Base-by-base conservation (phyloP, 495 filamentous ascomycete genomes). In the Pseudevernia furfuracea region DNA sequence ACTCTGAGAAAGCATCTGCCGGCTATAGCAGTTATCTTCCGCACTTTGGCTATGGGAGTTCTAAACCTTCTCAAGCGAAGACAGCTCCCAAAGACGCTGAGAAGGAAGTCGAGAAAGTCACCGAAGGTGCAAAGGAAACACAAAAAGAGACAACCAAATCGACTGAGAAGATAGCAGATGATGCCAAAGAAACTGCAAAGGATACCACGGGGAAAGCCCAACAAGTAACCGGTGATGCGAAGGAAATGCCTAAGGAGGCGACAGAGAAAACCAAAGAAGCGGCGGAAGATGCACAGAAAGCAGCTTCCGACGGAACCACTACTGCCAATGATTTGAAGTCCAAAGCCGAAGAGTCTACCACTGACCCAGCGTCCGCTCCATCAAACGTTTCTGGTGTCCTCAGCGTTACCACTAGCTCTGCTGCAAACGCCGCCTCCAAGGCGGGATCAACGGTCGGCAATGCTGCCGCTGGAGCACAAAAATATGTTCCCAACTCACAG, bases 261-360 rank as follows among this genome's bases (percentile, higher is more conserved):
- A 44, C 37, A 23, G 59, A 67, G 43, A 59, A 65, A 8, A 59
- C 56, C 1, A 37, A 67, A 49, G 30, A 65, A 28, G 57, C 44
- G 3, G 53, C 46, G 7, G 62, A 63, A 34, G 58, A 34, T 3
- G 58, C 53, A 4, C 44, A 55, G 11, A 58, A 67, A 19, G 52
- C 66, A 36, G 55, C 63, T 28, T 41, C 56, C 19, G 55, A 49
- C 30, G 60, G 55, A n/a, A 39, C 37, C 10, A 37, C 38, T 21
- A 56, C 57, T 10, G 62, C 48, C 10, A 60, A 44, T 5, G 56
- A 61, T 17, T 63, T 37, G n/a, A 32, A 59, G 32, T 37, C 43
- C 15, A 58, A 59, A 8, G 66, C 63, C 34, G 46, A 43, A n/a
- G 61, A 68, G 30, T 55, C 52, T 7, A n/a, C 30, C 30, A 34